A percentile compares a stretch with the other conserved stretches of the same genome.
These are phyloP conservation scores for Kluyveromyces siamensis DNA, from an alignment of 805 yeast species.

Conservation along the genomic window DNA sequence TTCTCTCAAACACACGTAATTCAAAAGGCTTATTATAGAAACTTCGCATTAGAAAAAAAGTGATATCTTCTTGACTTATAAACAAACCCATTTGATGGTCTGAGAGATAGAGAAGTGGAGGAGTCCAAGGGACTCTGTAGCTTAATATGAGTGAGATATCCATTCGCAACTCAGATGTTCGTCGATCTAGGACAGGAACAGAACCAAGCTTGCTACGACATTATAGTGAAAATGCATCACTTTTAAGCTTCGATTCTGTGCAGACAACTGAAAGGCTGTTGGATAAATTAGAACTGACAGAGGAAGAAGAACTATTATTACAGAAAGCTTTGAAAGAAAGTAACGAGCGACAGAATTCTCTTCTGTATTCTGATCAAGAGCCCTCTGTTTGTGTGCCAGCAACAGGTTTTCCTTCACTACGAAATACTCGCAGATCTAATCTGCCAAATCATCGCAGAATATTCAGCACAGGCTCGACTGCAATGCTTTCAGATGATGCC, in stretches of 20 bases:
- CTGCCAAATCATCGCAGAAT: background rate
- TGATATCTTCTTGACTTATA: background rate
- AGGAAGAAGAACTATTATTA: conserved; percentile 25
- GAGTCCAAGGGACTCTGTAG: background rate
- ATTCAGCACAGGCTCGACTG: background rate
- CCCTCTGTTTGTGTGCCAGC: conserved; percentile 25
- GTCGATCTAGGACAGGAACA: background rate
- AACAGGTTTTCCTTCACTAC: conserved; percentile 24
- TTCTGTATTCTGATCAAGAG: conserved; percentile 3
- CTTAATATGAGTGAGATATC: background rate
- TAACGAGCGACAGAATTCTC: conserved; percentile 8
- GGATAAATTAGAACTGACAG: conserved; percentile 25
- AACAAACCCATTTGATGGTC: background rate
- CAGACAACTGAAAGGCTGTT: conserved; percentile 24
- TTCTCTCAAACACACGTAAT: background rate
- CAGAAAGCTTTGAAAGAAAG: conserved; percentile 21
- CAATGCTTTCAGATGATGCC: conserved; percentile 5
- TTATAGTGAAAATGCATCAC: conserved; percentile 9
- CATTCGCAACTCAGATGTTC: background rate
- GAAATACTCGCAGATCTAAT: conserved; percentile 4
- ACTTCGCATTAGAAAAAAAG: background rate
- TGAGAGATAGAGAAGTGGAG: background rate
- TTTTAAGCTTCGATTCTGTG: conserved; percentile 23
- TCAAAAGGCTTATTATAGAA: too few species aligned
- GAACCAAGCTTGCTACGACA: background rate